Conservation (phyloP, 208 protist genomes). For the Leishmania major region DNA sequence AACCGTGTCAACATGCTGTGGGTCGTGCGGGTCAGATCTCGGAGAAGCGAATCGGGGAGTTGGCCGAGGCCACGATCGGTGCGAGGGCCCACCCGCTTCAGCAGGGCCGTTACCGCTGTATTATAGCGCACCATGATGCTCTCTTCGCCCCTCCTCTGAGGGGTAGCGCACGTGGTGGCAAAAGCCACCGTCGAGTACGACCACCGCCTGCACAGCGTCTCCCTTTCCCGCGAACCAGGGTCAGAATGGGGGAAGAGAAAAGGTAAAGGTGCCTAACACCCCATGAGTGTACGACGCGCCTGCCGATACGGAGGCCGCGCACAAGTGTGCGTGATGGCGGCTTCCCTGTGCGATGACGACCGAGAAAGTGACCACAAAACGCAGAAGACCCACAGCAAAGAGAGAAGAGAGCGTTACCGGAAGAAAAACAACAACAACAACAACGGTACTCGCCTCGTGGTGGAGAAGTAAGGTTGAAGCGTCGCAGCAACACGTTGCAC, state of each 20-base stretch:
- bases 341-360: not conserved
- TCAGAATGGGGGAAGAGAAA: not conserved
- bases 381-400: not conserved
- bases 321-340: not conserved
- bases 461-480: not conserved
- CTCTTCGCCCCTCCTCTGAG: not conserved
- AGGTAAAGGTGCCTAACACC: not conserved
- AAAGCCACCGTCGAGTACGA: not conserved
- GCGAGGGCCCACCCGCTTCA: conserved; percentile 8
- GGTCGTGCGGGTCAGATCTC: not conserved
- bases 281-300: not conserved
- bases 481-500: not conserved
- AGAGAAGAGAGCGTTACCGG: not conserved
- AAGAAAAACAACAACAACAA: not conserved
- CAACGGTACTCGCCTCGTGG: not conserved
- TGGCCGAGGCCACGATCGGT: not conserved
- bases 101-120: not conserved
- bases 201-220: not conserved
- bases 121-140: conserved; percentile 6
- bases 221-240: not conserved
- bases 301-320: not conserved
- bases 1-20: not conserved
- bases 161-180: not conserved
- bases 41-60: not conserved
- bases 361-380: not conserved